Evolutionary conservation across 495 filamentous ascomycete genomes (phyloP).

Genomic region (Aspergillus funiculosus): DNA sequence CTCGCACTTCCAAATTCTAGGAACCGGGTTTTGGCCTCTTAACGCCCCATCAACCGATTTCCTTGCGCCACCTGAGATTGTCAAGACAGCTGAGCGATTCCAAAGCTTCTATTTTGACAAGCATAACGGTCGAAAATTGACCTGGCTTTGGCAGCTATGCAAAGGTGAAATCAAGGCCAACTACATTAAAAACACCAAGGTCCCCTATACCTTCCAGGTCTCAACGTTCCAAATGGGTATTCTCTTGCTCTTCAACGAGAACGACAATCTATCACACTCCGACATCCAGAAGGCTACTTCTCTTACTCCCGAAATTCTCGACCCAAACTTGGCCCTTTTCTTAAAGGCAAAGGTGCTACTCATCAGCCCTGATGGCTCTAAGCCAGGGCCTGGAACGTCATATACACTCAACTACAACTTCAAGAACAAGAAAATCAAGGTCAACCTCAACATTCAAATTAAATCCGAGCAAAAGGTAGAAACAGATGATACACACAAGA

Average conservation of each 20-base stretch:
- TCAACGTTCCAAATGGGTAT: slow-evolving; percentile 98
- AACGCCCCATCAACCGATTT: slow-evolving; percentile 79
- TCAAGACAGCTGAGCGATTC: slow-evolving; percentile 83
- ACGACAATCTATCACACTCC: slow-evolving; percentile 76
- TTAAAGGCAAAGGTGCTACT: slow-evolving; percentile 85
- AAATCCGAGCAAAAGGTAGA: slow-evolving; percentile 94
- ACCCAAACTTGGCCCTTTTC: slow-evolving; percentile 76
- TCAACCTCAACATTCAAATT: slow-evolving; percentile 92
- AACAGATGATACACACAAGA: slow-evolving; percentile 96
- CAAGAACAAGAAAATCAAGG: slow-evolving; percentile 94
- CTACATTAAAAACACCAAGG: slow-evolving; percentile 81
- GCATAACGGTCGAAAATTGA: slow-evolving; percentile 91
- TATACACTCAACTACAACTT: slow-evolving; percentile 88
- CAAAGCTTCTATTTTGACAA: slow-evolving; percentile 89
- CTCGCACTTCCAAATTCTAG: slow-evolving; percentile 78
- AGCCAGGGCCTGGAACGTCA: slow-evolving; percentile 66
- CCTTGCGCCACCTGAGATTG: slow-evolving; percentile 75
- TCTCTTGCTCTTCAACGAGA: slow-evolving; percentile 91
- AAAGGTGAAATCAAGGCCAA: slow-evolving; percentile 95
- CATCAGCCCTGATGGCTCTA: slow-evolving; percentile 61
- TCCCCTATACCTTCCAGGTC: slow-evolving; percentile 94
- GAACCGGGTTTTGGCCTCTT: slow-evolving; percentile 97
- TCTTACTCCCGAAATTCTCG: slow-evolving; percentile 71
- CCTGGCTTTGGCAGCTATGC: slow-evolving; percentile 97
- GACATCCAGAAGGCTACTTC: slow-evolving; percentile 78